phyloP scores from a whole-genome alignment of 495 filamentous ascomycete genomes.

The Aspergillus ellipticus region DNA sequence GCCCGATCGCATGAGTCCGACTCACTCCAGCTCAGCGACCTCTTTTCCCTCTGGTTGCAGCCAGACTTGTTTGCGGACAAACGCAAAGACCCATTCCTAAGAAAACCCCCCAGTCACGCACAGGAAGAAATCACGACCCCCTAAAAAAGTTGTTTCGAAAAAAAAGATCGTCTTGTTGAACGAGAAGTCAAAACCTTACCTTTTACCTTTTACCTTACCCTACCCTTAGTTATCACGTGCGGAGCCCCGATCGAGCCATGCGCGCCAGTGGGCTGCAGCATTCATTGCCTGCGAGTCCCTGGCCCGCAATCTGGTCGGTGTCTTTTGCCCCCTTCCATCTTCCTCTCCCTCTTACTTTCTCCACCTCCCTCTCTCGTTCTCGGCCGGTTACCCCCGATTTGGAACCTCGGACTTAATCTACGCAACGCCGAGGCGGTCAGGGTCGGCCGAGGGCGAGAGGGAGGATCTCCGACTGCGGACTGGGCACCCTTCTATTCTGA shows the following conservation, averaged over 20 bases:
- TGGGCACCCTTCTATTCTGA: slow-evolving; percentile 9
- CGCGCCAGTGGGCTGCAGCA: not conserved
- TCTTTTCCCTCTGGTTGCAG: not conserved
- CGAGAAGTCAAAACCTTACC: not conserved
- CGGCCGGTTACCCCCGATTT: not conserved
- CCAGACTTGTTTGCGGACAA: not conserved
- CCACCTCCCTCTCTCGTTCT: not conserved
- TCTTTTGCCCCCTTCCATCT: not conserved
- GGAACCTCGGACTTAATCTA: slow-evolving; percentile 1
- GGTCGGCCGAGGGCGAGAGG: not conserved
- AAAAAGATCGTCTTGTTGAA: not conserved
- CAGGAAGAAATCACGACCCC: slow-evolving; percentile 1
- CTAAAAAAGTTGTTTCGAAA: not conserved
- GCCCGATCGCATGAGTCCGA: slow-evolving; percentile 18
- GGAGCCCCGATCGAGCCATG: not conserved
- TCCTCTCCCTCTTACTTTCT: not conserved
- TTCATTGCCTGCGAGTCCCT: not conserved
- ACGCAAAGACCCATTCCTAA: slow-evolving; percentile 3
- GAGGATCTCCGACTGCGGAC: not conserved
- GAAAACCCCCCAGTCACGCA: not conserved
- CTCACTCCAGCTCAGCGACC: slow-evolving; percentile 1
- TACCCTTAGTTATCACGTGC: not conserved
- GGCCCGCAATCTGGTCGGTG: not conserved
- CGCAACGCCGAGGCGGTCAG: not conserved
- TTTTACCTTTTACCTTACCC: too few species aligned